Base-by-base conservation (phyloP, 2,329 filamentous ascomycete genomes). In the Fusarium nelsonii region DNA sequence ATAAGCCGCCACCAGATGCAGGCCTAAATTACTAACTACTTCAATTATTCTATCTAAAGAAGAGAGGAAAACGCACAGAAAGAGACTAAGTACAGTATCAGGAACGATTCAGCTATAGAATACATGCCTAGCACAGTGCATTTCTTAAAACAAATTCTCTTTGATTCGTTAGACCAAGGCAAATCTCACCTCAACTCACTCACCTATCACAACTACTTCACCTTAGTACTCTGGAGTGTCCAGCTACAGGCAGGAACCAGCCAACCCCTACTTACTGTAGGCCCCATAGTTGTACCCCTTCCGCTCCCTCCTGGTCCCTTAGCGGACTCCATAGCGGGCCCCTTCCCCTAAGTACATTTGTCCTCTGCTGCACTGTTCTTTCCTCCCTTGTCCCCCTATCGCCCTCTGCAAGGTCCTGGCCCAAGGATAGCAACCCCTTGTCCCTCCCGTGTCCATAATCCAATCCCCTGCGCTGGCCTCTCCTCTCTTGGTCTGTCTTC, bases 391-490 rank as follows among this genome's bases (percentile, higher is more conserved):
- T 69, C 63, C 72, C 72, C 72, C 72, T 74, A 74, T 74, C 72
- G 62, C 56, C 62, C 68, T 69, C 43, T 74, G 64, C 72, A 62
- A 74, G 72, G 61, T 65, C 69, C 72, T 69, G 67, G 28, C 60
- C 65, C 23, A 40, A 37, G 70, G 63, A 66, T 65, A 63, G 63
- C 57, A 74, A 72, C 72, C 72, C 72, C 72, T 74, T 74, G 72
- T 74, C 63, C 72, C 68, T 55, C 40, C 43, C 52, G 68, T 74
- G 68, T 74, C 70, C 72, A 65, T 65, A 72, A 70, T 72, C 72
- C 48, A 50, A 50, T 50, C 48, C 71, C 72, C 72, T 74, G 70
- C 62, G 73, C 65, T 73, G 68, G 63, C 63, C 69, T 73, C 72
- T 72, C 69, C 59, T 63, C 72, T 63, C 59, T 58, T 56, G 58